These are phyloP conservation scores for Hyaloperonospora brassicae DNA, from an alignment of 352 stramenopile genomes.

Conservation along the genomic window DNA sequence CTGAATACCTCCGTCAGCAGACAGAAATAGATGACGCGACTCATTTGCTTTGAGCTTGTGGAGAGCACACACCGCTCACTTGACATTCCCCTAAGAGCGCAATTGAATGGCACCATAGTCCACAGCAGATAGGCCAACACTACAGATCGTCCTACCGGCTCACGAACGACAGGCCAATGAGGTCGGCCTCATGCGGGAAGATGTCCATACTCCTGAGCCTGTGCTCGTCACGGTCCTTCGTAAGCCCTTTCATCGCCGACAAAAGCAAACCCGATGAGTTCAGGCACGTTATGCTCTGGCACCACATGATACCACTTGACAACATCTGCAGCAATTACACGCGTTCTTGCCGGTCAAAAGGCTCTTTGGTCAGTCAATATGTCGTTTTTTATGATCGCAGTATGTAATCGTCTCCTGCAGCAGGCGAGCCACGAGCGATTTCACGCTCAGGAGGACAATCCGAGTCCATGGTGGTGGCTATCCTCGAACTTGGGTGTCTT, in stretches of 20 bases:
- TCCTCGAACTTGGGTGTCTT: slow-evolving; percentile 44
- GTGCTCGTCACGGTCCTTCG: slow-evolving; percentile 79
- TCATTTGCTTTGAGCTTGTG: no score
- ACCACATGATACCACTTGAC: slow-evolving; percentile 19
- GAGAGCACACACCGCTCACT: slow-evolving; percentile 40
- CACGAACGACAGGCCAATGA: slow-evolving; percentile 47
- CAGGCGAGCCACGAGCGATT: no score
- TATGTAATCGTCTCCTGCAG: slow-evolving; percentile 57
- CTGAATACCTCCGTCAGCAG: no score
- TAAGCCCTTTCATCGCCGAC: slow-evolving; percentile 44
- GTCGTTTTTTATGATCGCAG: slow-evolving; percentile 43
- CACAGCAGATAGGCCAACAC: no score
- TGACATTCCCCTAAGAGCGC: slow-evolving; percentile 42
- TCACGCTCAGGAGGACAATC: no score
- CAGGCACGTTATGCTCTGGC: no score
- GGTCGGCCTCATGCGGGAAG: slow-evolving; percentile 64
- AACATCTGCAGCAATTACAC: slow-evolving; percentile 74
- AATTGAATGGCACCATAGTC: slow-evolving; percentile 1
- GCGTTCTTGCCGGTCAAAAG: slow-evolving; percentile 36
- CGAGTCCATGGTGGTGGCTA: no score
- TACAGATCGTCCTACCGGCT: neutral
- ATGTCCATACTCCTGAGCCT: slow-evolving; percentile 80
- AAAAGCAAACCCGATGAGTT: no score
- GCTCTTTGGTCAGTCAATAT: slow-evolving; percentile 50
- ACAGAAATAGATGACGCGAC: no score